Percentiles rank a stretch among this genome's conserved stretches.
Conservation (phyloP, 495 filamentous ascomycete species). For the Hypoxylon crocopeplum region DNA sequence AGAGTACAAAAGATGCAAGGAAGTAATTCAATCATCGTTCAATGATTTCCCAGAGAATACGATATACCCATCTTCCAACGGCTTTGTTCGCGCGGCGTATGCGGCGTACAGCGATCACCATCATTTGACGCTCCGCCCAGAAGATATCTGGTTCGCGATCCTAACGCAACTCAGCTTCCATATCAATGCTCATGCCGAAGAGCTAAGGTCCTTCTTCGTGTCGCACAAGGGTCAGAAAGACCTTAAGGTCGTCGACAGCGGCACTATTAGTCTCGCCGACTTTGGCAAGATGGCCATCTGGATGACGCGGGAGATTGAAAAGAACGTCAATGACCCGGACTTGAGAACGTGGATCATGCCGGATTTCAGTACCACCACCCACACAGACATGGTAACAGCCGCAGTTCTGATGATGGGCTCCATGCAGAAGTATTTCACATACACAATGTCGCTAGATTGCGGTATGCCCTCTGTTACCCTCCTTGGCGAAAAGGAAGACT, state of each 20-base stretch:
- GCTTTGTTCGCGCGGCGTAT: too few relatives aligned
- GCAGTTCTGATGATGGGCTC: constrained; percentile 21
- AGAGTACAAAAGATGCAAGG: too few relatives aligned
- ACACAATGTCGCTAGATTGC: constrained; percentile 30
- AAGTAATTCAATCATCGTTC: too few relatives aligned
- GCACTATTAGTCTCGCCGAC: not conserved
- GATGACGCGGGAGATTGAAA: not conserved
- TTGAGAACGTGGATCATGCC: constrained; percentile 36
- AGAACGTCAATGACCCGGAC: constrained; percentile 17
- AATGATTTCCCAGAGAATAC: too few relatives aligned
- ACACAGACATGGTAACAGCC: constrained; percentile 22
- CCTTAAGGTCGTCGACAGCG: constrained; percentile 1
- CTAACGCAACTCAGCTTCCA: constrained; percentile 42
- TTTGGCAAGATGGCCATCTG: not conserved
- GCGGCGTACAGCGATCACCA: too few relatives aligned
- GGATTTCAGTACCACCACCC: constrained; percentile 36
- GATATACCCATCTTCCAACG: too few relatives aligned
- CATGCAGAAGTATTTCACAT: constrained; percentile 9
- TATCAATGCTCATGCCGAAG: constrained; percentile 47
- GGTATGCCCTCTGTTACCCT: constrained; percentile 60
- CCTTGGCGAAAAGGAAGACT: constrained; percentile 52
- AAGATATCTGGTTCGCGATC: constrained; percentile 52
- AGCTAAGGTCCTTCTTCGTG: constrained; percentile 45
- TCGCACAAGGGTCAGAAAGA: constrained; percentile 44
- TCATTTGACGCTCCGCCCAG: constrained; percentile 48